phyloP scores from a whole-genome alignment of 2,329 filamentous ascomycete species.

The Chrysosporium queenslandicum region DNA sequence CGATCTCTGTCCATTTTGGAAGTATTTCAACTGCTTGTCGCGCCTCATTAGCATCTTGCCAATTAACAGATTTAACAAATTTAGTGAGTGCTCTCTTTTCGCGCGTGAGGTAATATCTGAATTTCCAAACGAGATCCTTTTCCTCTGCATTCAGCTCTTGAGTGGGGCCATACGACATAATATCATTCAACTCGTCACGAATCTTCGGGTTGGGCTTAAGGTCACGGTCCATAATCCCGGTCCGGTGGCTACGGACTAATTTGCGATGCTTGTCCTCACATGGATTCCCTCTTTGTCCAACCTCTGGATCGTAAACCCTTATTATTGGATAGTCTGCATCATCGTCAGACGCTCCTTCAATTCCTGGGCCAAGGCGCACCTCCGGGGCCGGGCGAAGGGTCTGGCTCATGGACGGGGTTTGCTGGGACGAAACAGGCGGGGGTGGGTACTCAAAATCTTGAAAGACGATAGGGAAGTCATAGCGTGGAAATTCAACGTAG shows the following conservation, averaged over 20 bases:
- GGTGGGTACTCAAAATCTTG: slow-evolving; percentile 86
- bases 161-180: slow-evolving; percentile 87
- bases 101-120: slow-evolving; percentile 82
- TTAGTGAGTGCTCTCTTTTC: slow-evolving; percentile 92
- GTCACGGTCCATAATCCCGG: slow-evolving; percentile 89
- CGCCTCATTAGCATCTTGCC: slow-evolving; percentile 74
- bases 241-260: slow-evolving; percentile 81
- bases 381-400: slow-evolving; percentile 72
- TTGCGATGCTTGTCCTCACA: slow-evolving; percentile 90
- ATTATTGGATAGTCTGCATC: slow-evolving; percentile 52
- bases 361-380: slow-evolving; percentile 81
- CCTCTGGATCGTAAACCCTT: slow-evolving; percentile 85
- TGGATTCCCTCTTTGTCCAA: slow-evolving; percentile 80
- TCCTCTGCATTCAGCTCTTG: slow-evolving; percentile 81
- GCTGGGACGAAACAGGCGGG: slow-evolving; percentile 66
- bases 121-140: slow-evolving; percentile 95
- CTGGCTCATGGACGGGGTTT: slow-evolving; percentile 55
- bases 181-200: slow-evolving; percentile 80
- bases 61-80: slow-evolving; percentile 95
- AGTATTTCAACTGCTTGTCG: slow-evolving; percentile 84
- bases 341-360: slow-evolving; percentile 54
- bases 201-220: slow-evolving; percentile 93
- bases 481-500: slow-evolving; percentile 83
- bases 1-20: slow-evolving; percentile 89
- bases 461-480: slow-evolving; percentile 93